Base-by-base conservation (phyloP, 1,284 basidiomycete genomes). In the Coriolopsis trogii region DNA sequence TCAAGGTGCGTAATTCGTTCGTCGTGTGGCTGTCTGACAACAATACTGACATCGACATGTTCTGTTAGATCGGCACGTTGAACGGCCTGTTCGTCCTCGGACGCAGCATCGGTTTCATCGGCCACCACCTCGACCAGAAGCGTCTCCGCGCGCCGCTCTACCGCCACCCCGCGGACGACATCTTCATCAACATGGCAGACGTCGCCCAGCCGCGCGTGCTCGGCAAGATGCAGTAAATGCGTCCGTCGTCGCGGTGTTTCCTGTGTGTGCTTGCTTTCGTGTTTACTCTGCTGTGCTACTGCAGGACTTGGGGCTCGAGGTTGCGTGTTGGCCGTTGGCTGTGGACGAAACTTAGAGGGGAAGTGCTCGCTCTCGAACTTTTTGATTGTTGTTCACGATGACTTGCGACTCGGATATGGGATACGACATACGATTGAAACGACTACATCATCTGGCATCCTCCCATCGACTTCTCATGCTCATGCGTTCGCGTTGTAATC, bases 61-160 rank as follows among this genome's bases (percentile, higher is more conserved):
- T 25, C 28, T 57, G 15, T n/a, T 25, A 79, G 81, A 93, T 95
- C 61, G 93, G 92, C 51, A 91, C 91, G 16, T 82, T 99, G 56
- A 98, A 98, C 72, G 95, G 95, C 59, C 80, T 99, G 54, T 99
- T 99, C 76, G 95, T 98, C 39, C 87, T 98, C 51, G 96, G 96
- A 51, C 91, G 96, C 63, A 93, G 90, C 68, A 98, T 98, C 71
- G 96, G 96, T 63, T 98, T 98, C 84, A 94, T 95, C 62, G 93
- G 93, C 34, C 91, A 93, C 75, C 91, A 93, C 70, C 84, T 93
- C 49, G 94, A 98, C 79, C 95, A 98, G 83, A 95, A 94, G 82
- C 83, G 93, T 63, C 84, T 96, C 67, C 88, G 90, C 65, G 93
- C 93, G 52, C 92, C 92, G 41, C 79, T 97, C 44, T 96, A 96